A percentile compares a stretch with the other conserved stretches of the same genome.
Evolutionary conservation across 2,329 filamentous ascomycete species (phyloP).

Genomic region (Juglanconis oblonga): DNA sequence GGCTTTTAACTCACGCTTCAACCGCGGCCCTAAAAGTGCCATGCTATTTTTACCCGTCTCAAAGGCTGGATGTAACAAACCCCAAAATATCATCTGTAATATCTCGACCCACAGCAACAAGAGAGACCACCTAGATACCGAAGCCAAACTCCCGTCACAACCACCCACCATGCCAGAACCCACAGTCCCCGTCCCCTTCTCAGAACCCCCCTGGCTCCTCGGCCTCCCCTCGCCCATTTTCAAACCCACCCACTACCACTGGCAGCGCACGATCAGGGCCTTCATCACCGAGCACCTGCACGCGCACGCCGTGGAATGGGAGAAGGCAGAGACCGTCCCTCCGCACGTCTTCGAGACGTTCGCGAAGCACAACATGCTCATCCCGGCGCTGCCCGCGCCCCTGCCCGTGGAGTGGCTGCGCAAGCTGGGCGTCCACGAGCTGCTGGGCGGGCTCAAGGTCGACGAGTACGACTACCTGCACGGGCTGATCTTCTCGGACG

Average conservation of each 20-base stretch:
- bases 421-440: slow-evolving; percentile 61
- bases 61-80: no score
- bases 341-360: slow-evolving; percentile 64
- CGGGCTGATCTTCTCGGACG: slow-evolving; percentile 66
- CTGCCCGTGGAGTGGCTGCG: slow-evolving; percentile 67
- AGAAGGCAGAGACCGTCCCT: slow-evolving; percentile 61
- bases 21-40: no score
- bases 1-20: no score
- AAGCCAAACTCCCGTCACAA: background rate
- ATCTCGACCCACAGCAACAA: background rate
- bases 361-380: slow-evolving; percentile 62
- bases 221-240: slow-evolving; percentile 72
- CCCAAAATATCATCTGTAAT: background rate
- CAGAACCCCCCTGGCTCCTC: slow-evolving; percentile 68
- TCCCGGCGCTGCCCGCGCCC: slow-evolving; percentile 68
- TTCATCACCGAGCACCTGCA: slow-evolving; percentile 64
- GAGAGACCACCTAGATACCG: background rate
- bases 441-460: slow-evolving; percentile 63
- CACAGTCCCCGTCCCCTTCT: slow-evolving; percentile 54
- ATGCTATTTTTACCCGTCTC: no score
- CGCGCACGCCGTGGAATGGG: slow-evolving; percentile 66
- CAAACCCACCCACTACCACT: slow-evolving; percentile 60
- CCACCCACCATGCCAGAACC: background rate
- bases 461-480: slow-evolving; percentile 75
- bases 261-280: slow-evolving; percentile 65